Conservation (phyloP, 495 filamentous ascomycete genomes). For the Podospora pseudopauciseta region DNA sequence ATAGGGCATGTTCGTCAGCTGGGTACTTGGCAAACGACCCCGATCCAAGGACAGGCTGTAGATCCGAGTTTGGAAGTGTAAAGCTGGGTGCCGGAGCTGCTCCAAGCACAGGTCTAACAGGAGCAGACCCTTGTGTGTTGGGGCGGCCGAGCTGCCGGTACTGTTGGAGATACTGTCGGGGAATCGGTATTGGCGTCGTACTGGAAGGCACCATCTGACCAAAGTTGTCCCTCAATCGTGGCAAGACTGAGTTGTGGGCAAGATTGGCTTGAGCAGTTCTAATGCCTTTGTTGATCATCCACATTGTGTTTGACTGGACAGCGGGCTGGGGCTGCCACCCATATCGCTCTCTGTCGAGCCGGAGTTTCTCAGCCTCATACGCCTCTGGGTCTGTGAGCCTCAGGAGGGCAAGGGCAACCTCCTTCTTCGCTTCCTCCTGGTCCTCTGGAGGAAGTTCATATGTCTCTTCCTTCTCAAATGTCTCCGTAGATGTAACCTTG, state of each 20-base stretch:
- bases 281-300: not conserved
- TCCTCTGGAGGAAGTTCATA: slow-evolving; percentile 40
- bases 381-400: slow-evolving; percentile 28
- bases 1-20: not conserved
- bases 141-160: not conserved
- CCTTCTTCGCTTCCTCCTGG: slow-evolving; percentile 24
- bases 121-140: not conserved
- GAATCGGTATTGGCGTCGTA: not conserved
- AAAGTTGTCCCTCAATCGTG: not conserved
- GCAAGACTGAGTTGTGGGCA: not conserved
- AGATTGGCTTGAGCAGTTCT: not conserved
- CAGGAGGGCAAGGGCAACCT: slow-evolving; percentile 30
- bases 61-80: not conserved
- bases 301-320: not conserved
- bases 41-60: not conserved
- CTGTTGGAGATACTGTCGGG: not conserved
- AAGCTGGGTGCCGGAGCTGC: too few species aligned
- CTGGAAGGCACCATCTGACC: not conserved
- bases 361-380: slow-evolving; percentile 18
- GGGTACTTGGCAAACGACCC: not conserved
- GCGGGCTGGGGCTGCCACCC: not conserved
- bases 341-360: not conserved
- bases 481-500: slow-evolving; percentile 40
- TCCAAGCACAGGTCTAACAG: not conserved
- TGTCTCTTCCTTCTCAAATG: slow-evolving; percentile 45